These are phyloP conservation scores for Yamadazyma insecticola DNA, from an alignment of 805 yeast species.

Conservation along the genomic window DNA sequence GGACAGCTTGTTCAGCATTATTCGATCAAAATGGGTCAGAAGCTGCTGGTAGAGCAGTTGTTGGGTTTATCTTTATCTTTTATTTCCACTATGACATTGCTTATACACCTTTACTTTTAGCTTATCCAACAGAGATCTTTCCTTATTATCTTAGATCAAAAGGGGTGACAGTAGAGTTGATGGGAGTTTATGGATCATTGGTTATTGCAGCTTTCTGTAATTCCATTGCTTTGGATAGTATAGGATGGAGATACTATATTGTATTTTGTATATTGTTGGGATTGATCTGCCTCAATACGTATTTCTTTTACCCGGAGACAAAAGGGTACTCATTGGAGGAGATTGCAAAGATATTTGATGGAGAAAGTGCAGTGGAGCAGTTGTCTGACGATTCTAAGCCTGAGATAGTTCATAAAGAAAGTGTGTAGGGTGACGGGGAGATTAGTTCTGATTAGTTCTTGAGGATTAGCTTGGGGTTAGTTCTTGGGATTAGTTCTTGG, in stretches of 20 bases:
- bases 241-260: slow-evolving; percentile 16
- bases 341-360: slow-evolving; percentile 25
- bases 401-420: too few species aligned
- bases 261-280: slow-evolving; percentile 25
- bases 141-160: slow-evolving; percentile 12
- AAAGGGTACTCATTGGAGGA: slow-evolving; percentile 30
- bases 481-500: too few species aligned
- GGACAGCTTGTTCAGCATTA: slow-evolving; percentile 22
- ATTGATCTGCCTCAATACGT: slow-evolving; percentile 22
- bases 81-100: slow-evolving; percentile 13
- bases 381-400: too few species aligned
- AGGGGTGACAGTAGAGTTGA: slow-evolving; percentile 13
- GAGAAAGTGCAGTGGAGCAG: too few species aligned
- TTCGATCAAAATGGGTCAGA: slow-evolving; percentile 11
- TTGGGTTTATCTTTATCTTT: slow-evolving; percentile 14
- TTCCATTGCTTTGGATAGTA: slow-evolving; percentile 15
- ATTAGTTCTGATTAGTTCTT: too few species aligned
- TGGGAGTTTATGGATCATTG: slow-evolving; percentile 18
- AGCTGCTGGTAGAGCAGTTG: slow-evolving; percentile 11
- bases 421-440: too few species aligned
- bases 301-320: slow-evolving; percentile 25
- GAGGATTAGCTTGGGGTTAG: too few species aligned
- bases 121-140: slow-evolving; percentile 13
- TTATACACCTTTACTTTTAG: slow-evolving; percentile 11
- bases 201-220: slow-evolving; percentile 12